Conservation (phyloP, 805 yeast species). For the Metahyphopichia silvanorum region DNA sequence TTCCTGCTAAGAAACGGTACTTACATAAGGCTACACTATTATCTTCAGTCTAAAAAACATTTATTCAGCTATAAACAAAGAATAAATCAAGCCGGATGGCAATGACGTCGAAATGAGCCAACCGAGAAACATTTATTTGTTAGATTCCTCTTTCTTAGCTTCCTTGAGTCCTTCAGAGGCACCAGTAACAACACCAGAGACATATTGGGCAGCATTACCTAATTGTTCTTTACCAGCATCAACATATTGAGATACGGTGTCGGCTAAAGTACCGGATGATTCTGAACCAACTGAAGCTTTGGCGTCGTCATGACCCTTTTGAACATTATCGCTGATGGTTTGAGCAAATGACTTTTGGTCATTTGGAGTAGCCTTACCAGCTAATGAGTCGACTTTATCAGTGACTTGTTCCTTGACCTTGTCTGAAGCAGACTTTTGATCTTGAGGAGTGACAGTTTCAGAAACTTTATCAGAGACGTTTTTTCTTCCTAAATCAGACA, state of each 20-base stretch:
- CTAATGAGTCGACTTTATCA: constrained; percentile 62
- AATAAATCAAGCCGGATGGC: too few relatives aligned
- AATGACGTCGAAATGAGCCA: too few relatives aligned
- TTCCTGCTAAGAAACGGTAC: too few relatives aligned
- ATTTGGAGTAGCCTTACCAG: constrained; percentile 59
- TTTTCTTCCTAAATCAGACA: constrained; percentile 68
- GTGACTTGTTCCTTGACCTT: constrained; percentile 71
- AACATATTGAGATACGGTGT: constrained; percentile 44
- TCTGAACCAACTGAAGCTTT: constrained; percentile 24
- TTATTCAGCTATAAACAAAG: too few relatives aligned
- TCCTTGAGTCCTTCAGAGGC: constrained; percentile 52
- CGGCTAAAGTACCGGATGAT: constrained; percentile 28
- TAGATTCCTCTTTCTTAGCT: constrained; percentile 24
- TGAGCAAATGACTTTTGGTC: constrained; percentile 68
- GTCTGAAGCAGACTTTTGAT: constrained; percentile 60
- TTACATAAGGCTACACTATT: too few relatives aligned
- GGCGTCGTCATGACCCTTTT: constrained; percentile 54
- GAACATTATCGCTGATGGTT: constrained; percentile 59
- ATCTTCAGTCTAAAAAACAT: too few relatives aligned
- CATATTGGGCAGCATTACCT: constrained; percentile 54
- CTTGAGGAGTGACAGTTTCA: constrained; percentile 69
- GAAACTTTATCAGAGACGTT: constrained; percentile 62
- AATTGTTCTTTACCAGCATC: constrained; percentile 56
- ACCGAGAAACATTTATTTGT: too few relatives aligned
- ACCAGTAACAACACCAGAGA: constrained; percentile 52